phyloP scores from a whole-genome alignment of 768 basidiomycete species.

The Kwoniella heveanensis region DNA sequence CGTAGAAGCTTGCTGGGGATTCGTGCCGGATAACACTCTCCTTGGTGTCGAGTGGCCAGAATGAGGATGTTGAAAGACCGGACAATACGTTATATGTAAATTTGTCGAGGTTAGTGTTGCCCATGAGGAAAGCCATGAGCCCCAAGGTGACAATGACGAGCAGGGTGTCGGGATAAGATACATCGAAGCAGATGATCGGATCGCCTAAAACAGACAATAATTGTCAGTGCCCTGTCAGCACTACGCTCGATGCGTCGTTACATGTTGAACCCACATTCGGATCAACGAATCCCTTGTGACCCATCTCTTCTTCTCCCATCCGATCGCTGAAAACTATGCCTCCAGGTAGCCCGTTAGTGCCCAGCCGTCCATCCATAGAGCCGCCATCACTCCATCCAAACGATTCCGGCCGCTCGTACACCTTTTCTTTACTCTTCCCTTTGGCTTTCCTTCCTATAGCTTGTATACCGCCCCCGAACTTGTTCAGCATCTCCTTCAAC shows the following conservation, averaged over 20 bases:
- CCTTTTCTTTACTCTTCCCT: constrained; percentile 36
- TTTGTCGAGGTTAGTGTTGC: constrained; percentile 30
- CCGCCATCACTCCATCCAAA: constrained; percentile 20
- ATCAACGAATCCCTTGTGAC: constrained; percentile 2
- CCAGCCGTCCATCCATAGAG: constrained; percentile 28
- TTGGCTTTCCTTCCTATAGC: constrained; percentile 36
- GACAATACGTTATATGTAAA: constrained; percentile 43
- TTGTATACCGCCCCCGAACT: constrained; percentile 44
- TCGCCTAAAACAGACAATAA: constrained; percentile 11
- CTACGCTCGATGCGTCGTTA: no score
- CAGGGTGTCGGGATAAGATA: constrained; percentile 48
- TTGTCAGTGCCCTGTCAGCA: neutral
- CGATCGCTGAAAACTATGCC: constrained; percentile 50
- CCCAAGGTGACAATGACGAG: constrained; percentile 43
- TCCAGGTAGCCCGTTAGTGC: constrained; percentile 43
- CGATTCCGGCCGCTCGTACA: constrained; percentile 18
- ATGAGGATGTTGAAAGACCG: constrained; percentile 29
- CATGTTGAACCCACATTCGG: constrained; percentile 15
- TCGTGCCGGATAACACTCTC: constrained; percentile 35
- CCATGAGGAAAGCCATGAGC: constrained; percentile 48
- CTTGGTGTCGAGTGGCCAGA: constrained; percentile 40
- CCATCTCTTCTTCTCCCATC: constrained; percentile 51
- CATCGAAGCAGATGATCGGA: constrained; percentile 40
- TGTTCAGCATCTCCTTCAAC: constrained; percentile 45
- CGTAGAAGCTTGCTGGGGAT: constrained; percentile 5